Evolutionary conservation across 495 filamentous ascomycete species (phyloP).

Genomic region (Neurospora sp.): DNA sequence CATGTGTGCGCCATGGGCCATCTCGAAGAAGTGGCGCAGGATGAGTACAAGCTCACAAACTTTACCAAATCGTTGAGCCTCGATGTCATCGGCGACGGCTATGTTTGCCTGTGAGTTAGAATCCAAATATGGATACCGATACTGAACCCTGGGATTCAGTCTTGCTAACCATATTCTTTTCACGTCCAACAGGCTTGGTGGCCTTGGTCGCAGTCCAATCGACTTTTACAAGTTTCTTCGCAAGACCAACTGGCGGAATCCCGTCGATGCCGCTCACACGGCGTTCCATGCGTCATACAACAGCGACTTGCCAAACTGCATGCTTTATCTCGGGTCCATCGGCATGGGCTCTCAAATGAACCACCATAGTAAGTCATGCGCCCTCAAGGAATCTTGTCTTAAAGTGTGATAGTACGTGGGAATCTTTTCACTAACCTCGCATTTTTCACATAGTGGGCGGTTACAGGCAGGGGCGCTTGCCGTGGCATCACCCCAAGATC

Average conservation of each 20-base stretch:
- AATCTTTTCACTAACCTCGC: not conserved
- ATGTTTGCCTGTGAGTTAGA: constrained; percentile 8
- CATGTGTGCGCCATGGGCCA: constrained; percentile 43
- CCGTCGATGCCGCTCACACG: constrained; percentile 24
- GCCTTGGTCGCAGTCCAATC: not conserved
- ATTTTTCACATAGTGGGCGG: constrained; percentile 28
- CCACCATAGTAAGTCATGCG: not conserved
- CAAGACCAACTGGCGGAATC: constrained; percentile 29
- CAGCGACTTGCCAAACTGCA: constrained; percentile 21
- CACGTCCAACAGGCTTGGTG: not conserved
- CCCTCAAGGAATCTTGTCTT: not conserved
- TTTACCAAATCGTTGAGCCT: constrained; percentile 31
- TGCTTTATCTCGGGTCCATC: not conserved
- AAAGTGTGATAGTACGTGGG: not conserved
- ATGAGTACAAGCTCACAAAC: constrained; percentile 36
- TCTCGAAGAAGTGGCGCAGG: constrained; percentile 31
- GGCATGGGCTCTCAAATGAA: not conserved
- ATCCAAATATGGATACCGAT: not conserved
- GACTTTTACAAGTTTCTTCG: constrained; percentile 22
- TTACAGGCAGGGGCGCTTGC: constrained; percentile 38
- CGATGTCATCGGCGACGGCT: constrained; percentile 20
- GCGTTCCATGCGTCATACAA: constrained; percentile 33
- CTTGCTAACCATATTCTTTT: not conserved
- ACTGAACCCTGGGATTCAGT: not conserved
- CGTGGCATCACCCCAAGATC: constrained; percentile 42